A percentile compares a stretch with the other conserved stretches of the same genome.
Evolutionary conservation across 208 protist genomes (phyloP).

Genomic region (Wallacemonas sp.): DNA sequence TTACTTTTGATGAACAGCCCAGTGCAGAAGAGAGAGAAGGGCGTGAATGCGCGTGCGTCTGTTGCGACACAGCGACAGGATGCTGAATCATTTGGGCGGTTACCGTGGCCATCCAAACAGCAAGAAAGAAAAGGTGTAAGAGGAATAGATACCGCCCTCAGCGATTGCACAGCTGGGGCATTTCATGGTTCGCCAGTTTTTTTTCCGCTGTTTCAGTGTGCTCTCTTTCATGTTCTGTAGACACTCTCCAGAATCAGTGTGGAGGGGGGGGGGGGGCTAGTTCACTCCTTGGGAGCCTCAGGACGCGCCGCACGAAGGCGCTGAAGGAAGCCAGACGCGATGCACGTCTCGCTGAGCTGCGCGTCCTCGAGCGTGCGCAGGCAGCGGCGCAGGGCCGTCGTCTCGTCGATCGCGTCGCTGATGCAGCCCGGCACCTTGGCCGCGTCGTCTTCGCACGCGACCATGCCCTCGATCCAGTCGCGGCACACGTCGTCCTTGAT

Average conservation of each 20-base stretch:
- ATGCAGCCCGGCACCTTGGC: conserved; percentile 31
- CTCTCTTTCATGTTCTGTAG: background rate
- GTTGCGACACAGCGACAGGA: no score
- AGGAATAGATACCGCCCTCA: no score
- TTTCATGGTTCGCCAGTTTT: background rate
- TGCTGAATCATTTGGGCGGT: no score
- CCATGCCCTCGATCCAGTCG: conserved; percentile 35
- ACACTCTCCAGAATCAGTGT: background rate
- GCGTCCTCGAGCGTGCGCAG: conserved; percentile 22
- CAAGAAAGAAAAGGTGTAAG: no score
- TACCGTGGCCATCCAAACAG: no score
- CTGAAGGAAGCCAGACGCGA: conserved; percentile 27
- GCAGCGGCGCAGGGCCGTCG: conserved; percentile 31
- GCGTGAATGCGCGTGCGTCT: no score
- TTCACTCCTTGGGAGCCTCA: background rate
- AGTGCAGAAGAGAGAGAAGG: no score
- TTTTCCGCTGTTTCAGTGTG: background rate
- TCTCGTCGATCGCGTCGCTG: conserved; percentile 25
- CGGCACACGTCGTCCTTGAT: conserved; percentile 31
- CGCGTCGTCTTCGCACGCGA: conserved; percentile 36
- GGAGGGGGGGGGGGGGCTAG: no score
- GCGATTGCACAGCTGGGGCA: background rate
- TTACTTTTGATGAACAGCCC: background rate
- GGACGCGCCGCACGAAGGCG: conserved; percentile 12
- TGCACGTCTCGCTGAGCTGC: conserved; percentile 29